Evolutionary conservation across 108 stramenopile species (phyloP), one percentile per base, ranked within the genome.

Genomic region (Cyclotella sp.): DNA sequence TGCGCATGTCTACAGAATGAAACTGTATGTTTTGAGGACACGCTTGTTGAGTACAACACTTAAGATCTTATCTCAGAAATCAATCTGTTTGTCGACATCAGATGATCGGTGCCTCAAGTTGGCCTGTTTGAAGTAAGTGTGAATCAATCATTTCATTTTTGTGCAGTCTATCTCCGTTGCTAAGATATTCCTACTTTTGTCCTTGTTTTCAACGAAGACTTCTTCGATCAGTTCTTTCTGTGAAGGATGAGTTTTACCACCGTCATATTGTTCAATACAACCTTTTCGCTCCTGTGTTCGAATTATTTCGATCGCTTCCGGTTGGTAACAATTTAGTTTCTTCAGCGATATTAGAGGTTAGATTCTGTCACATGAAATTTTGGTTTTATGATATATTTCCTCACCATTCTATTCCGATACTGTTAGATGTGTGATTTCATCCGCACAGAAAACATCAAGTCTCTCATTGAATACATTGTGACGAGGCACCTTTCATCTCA

Each of bases 201-300:
- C 21, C 63, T 39, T 69, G 7, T 40, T 27, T 13, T 0, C 15
- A 42, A 15, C 66, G 10, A 28, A 86, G 91, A 18, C 86, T 93
- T 64, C 88, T 96, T 19, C 90, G 95, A 27, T 78, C 92, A 13
- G 81, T 96, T 27, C 73, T 96, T 41, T 93, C 93, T 21, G 87
- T 93, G 21, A 90, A 92, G 45, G 95, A 96, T 46, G 95, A 96
- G 63, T 92, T 90, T 53, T 96, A 96, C 63, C 89, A 93, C 70
- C 86, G 95, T 29, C 95, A 96, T 60, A 93, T 96, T 61, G 86
- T 93, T 54, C 92, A 96, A 70, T 86, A 93, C 63, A 82, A 93
- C 61, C 75, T 96, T 21, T 96, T 96, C 70, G 75, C 83, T n/a
- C 95, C 91, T 6, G 93, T 96, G 12, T 96, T 96, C 62, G 90